Base-by-base conservation (phyloP, 345 rosid species). In the Turritis glabra region DNA sequence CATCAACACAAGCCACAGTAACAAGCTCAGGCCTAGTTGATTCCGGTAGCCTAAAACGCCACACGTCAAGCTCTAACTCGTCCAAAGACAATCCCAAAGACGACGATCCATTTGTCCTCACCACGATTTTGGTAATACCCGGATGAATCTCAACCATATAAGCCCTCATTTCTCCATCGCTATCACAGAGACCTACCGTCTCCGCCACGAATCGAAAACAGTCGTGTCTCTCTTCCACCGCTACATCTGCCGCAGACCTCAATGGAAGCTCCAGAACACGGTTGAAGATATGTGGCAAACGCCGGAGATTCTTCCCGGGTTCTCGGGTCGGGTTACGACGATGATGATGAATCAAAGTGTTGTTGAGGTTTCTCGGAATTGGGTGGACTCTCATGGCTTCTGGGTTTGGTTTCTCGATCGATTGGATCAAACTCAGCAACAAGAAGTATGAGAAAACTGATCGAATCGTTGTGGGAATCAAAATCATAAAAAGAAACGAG, bases 191-290 rank as follows among this genome's bases (percentile, higher is more conserved):
- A 23, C 84, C 84, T 17, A 87, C 94, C 2, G 93, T 90, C 71
- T 85, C 92, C 4, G 88, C 98, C n/a, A 87, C 86, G 81, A 95
- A 95, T 46, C 88, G 81, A 83, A 95, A 92, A 81, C 88, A 89
- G 2, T 88, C 92, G 11, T 84, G 72, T 41, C 56, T 82, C 80
- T 95, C 98, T 80, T 95, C 96, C 55, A 95, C 84, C 52, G 74
- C 70, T 10, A 95, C 98, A 14, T 92, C 93, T 10, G 97, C 97
- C 41, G 92, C 92, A 8, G 98, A 87, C 78, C 94, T 79, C 73
- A 95, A 89, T 12, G 99, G 99, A 0, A 92, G 92, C 85, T 95
- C 97, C 18, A 95, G 80, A 37, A 90, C 91, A 64, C 98, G 91
- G 84, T 81, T 83, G 81, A 92, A 92, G 74, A 95, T 88, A 75